Base-by-base conservation (phyloP, 2,329 filamentous ascomycete species). In the Bipolaris victoriae region DNA sequence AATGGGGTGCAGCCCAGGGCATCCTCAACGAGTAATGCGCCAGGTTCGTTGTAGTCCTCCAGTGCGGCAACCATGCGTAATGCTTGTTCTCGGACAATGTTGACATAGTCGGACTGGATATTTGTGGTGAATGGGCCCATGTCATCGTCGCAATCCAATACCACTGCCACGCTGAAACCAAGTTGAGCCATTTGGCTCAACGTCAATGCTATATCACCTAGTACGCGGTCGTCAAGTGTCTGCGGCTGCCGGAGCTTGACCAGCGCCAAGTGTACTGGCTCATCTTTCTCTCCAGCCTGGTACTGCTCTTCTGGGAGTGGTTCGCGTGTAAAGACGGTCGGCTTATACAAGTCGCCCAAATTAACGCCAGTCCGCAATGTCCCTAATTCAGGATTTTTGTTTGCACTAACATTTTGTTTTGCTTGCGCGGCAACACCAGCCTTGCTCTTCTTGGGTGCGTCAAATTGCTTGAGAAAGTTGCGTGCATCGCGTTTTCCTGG, bases 401-500 rank as follows among this genome's bases (percentile, higher is more conserved):
- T 58, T 9, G 70, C 63, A 51, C 63, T 62, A 53, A 56, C 58
- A 26, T 53, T 51, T 52, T 60, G 60, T 37, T 66, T 63, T 10
- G 44, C 44, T n/a, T 60, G 59, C 3, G 57, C 39, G 1, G 60
- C 20, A 16, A 58, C 33, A n/a, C 39, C 55, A n/a, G 37, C 50
- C 18, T 62, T 59, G 3, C 40, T 44, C 57, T 66, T 67, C 15
- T 67, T 68, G 16, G 72, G 60, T 13, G 64, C 59, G 46, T 86
- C 88, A 74, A 97, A 96, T 60, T 92, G 93, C 66, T 95, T 90
- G 15, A 99, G 83, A 72, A 97, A 99, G 36, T 91, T 88, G 76
- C 90, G 93, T 46, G 93, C 92, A 79, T 99, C 95, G 68, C 95
- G 88, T 77, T 93, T 96, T 0, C 94, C 97, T 5, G 93, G 90